Evolutionary conservation across 129 eudicot genomes (phyloP), one percentile per base, ranked within the genome.

Genomic region (Centella asiatica): DNA sequence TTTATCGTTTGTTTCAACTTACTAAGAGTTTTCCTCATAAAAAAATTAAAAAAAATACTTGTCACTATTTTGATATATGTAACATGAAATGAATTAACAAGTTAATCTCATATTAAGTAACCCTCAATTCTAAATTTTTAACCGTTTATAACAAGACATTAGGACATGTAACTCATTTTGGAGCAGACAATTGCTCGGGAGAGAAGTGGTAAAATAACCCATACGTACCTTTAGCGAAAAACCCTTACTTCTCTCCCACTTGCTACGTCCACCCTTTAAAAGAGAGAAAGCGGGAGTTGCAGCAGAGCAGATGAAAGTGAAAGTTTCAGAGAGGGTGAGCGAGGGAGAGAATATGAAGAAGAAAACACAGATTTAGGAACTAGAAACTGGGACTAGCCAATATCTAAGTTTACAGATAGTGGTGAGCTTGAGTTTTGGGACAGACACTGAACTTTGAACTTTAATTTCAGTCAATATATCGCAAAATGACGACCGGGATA

Each of bases 251-350:
- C 77, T 64, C 66, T 65, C 44, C 77, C 80, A 62, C 72, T 74
- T 71, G 36, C 64, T 58, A 65, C 72, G 44, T 23, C 37, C 49
- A 60, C 73, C 76, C 78, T 76, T 68, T 68, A 85, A 78, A 82
- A 57, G 62, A 68, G 81, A 60, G 70, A 82, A 74, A 84, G 88
- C 93, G 84, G 93, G 82, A 84, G 88, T 76, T 76, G 69, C 78
- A 72, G 73, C 36, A 10, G 58, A 72, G 73, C 36, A 10, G 58
- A 26, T 60, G 63, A 80, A 77, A 65, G 75, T 44, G 64, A 67
- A 68, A 65, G 54, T 37, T 47, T 46, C 36, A 13, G 50, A 28
- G 57, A 31, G n/a, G n/a, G 55, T 69, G 60, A 72, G 79, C 67
- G 72, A 49, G 68, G 53, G 63, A 51, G 56, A 61, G 45, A n/a